These are phyloP conservation scores for Candida arabinofermentans DNA, from an alignment of 805 yeast genomes.

Conservation along the genomic window DNA sequence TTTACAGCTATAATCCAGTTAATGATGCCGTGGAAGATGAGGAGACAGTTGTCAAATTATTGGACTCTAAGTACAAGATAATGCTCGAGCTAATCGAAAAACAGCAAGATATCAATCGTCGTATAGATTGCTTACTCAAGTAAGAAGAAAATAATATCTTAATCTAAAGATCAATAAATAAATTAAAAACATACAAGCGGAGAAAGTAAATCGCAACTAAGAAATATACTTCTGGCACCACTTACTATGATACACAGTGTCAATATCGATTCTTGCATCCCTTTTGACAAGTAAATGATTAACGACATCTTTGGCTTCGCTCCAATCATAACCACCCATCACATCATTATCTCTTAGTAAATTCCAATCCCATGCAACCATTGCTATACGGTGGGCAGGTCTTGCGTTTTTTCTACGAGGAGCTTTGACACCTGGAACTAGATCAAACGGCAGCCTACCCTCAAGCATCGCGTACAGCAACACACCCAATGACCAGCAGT, in stretches of 20 bases:
- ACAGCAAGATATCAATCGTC: slow-evolving; percentile 13
- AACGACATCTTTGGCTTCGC: slow-evolving; percentile 47
- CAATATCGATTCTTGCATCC: slow-evolving; percentile 38
- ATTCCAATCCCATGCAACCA: slow-evolving; percentile 89
- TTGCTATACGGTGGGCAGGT: slow-evolving; percentile 85
- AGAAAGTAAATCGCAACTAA: not conserved
- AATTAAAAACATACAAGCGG: not conserved
- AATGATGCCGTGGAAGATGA: not conserved
- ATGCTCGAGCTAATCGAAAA: slow-evolving; percentile 11
- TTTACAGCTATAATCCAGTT: not conserved
- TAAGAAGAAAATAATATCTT: not conserved
- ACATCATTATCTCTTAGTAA: slow-evolving; percentile 35
- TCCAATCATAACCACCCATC: slow-evolving; percentile 34
- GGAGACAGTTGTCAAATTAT: slow-evolving; percentile 3
- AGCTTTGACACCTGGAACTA: slow-evolving; percentile 45
- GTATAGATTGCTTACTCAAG: slow-evolving; percentile 1
- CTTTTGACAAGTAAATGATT: slow-evolving; percentile 45
- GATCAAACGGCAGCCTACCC: slow-evolving; percentile 87
- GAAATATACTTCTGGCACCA: slow-evolving; percentile 30
- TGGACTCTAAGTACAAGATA: slow-evolving; percentile 11
- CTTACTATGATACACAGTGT: slow-evolving; percentile 28
- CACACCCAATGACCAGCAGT: slow-evolving; percentile 95
- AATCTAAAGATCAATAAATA: not conserved
- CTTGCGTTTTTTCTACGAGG: slow-evolving; percentile 39
- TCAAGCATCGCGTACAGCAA: slow-evolving; percentile 81